Evolutionary conservation across 2,329 filamentous ascomycete genomes (phyloP), one percentile per base, ranked within the genome.

Genomic region (Arthrobotrys sinensis): DNA sequence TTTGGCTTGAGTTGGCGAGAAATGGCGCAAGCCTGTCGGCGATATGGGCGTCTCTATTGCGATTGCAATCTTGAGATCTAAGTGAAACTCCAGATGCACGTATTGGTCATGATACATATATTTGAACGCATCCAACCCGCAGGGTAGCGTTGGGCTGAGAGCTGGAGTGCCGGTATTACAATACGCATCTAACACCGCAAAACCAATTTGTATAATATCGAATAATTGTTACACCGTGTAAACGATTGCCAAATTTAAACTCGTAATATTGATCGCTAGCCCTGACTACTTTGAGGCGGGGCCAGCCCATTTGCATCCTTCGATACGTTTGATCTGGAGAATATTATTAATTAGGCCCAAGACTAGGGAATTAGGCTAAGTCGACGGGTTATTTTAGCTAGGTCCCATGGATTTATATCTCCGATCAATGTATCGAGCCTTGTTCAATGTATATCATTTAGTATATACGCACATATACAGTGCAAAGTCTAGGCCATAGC

Each of bases 1-100:
- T 57, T 57, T 57, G 52, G 52, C 28, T 24, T 32, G 8, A 24
- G 28, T n/a, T 53, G 50, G 32, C 28, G 50, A 53, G 50, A 53
- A 32, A 53, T 53, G 50, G n/a, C 32, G 52, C 52, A 57, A 57
- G 52, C 32, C 52, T 32, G 48, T 32, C 11, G 21, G 48, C 21
- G 48, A 55, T 19, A 34, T 16, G 14, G 2, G 8, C 48, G 14
- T 52, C 10, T 36, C 4, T n/a, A 38, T 38, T 10, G 32, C n/a
- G 36, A 38, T 38, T 32, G 52, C 28, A 6, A 38, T 38, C 32
- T 19, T n/a, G 5, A 16, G n/a, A 45, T 11, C n/a, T 16, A 45
- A 3, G 11, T 6, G 40, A 28, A 28, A 28, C 24, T 28, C 24
- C 24, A 28, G 2, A 28, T 28, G 24, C 24, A 28, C 24, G 24